Evolutionary conservation across 176 grass and related monocot species (phyloP), one percentile per base, ranked within the genome.

Genomic region (Zoysia pacifica): DNA sequence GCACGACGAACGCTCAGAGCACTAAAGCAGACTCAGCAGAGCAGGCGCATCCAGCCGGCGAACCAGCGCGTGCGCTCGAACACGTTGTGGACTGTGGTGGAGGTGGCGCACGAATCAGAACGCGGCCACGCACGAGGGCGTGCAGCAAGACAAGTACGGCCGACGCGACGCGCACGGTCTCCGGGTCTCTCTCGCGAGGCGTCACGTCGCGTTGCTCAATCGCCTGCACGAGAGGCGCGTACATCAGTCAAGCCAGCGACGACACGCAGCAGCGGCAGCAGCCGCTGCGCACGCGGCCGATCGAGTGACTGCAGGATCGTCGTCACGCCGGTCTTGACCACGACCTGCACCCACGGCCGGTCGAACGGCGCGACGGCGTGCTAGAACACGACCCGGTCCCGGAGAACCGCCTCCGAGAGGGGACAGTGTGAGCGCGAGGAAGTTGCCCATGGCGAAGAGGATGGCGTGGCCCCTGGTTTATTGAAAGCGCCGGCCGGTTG

Each of bases 51-150:
- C 91, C 88, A 94, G 5, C 91, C 91, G 49, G 91, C 88, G 50
- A 91, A 91, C 14, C 91, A 85, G 79, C 91, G 91, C 41, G 91
- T 88, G 65, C 85, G 77, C 72, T 94, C 91, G 64, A 94, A 94
- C 42, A 88, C 85, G 89, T 94, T 94, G 71, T 94, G 91, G 71
- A n/a, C n/a, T n/a, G n/a, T n/a, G n/a, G n/a, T 94, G 91, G 51
- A 91, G 82, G 85, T 94, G 91, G 79, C 91, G 88, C 49, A 94
- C 42, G 36, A 91, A 79, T 39, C 88, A 88, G 86, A 94, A 91
- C 39, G 88, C 91, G 2, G 88, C 85, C 7, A 81, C 1, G 75
- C 88, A 91, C 18, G 83, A 94, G 28, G 88, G 55, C 10, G 13
- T 84, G 2, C 28, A 94, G 75, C 7, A 94, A 42, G 5, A 11